Base-by-base conservation (phyloP, 73 alveolate genomes). In the Halteria grandinella region DNA sequence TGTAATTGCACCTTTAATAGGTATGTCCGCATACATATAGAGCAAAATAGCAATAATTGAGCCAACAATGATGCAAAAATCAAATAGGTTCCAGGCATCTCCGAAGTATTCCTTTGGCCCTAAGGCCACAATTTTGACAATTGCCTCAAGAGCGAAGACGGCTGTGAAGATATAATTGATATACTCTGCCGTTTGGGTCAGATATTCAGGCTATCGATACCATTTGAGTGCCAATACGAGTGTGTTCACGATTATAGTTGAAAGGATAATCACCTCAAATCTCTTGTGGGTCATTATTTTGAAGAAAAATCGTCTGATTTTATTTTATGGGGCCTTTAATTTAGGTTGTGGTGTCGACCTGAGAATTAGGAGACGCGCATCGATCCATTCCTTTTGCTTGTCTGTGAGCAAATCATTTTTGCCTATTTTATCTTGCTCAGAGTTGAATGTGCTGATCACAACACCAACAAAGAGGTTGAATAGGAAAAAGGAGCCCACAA, bases 1-100 rank as follows among this genome's bases (percentile, higher is more conserved):
- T 0, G 93, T 60, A 1, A 89, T 63, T 1, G 71, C 33, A 10
- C 27, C 55, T 11, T 20, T 31, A 3, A 69, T 17, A 32, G 37
- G 32, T 21, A 27, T 48, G n/a, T n/a, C n/a, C n/a, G n/a, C n/a
- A n/a, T n/a, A n/a, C 12, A 62, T n/a, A 4, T 64, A 33, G 25
- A 83, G 36, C 10, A 83, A 12, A 7, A 83, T 32, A n/a, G 84
- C 64, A 8, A 74, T 11, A 31, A 41, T 29, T 0, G 87, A 20
- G 2, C 85, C 86, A 23, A 81, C 20, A 0, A 90, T 91, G 29
- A 89, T 85, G 51, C 83, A 41, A 21, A 89, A 85, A 60, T 89
- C 96, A 54, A 89, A 89, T 10, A 62, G 51, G 69, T 89, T 89
- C 96, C 96, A 89, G 28, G 73, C 75, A 1, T 75, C 74, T 11